Base-by-base conservation (phyloP, 345 rosid species). In the Moricandia moricandioides region DNA sequence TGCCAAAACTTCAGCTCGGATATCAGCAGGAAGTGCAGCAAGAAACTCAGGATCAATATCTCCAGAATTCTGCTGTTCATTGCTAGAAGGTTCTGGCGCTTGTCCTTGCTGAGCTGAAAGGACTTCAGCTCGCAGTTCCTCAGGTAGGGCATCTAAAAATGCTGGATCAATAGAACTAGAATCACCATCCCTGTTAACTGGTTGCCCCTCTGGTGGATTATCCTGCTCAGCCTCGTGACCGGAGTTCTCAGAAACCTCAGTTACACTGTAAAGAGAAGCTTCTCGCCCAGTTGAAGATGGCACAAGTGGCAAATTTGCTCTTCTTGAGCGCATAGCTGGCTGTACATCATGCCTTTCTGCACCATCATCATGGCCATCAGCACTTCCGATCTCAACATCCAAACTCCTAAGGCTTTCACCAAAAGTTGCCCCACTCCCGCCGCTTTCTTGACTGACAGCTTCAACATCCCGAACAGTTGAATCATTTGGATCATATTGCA, bases 341-440 rank as follows among this genome's bases (percentile, higher is more conserved):
- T 85, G 96, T 52, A 83, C 85, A 65, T 91, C 91, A 79, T 86
- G 95, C 81, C 98, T 90, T 68, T 94, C 98, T 34, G 91, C 91
- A 77, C 92, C 95, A 75, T 91, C 98, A 71, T 91, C 98, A 81
- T 88, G 98, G 37, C 96, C 97, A 90, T 94, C 98, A 43, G 96
- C 97, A 82, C 98, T 94, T 74, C 98, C 98, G 47, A 94, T 94
- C 79, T 94, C 97, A 83, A 94, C 98, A 79, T 94, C 98, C 65
- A 94, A 81, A 82, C 98, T 94, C 75, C 97, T 86, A 37, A 91
- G 96, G 82, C 97, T 94, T 81, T 94, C 98, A 56, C 97, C 97
- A 59, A 94, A 83, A 40, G 98, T 91, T 72, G 95, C 97, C 57
- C 96, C 98, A 83, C 96, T 91, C 63, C 92, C 97, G 58, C 98